Evolutionary conservation across 352 stramenopile genomes (phyloP).

Genomic region (Globisporangium heterothallicum): DNA sequence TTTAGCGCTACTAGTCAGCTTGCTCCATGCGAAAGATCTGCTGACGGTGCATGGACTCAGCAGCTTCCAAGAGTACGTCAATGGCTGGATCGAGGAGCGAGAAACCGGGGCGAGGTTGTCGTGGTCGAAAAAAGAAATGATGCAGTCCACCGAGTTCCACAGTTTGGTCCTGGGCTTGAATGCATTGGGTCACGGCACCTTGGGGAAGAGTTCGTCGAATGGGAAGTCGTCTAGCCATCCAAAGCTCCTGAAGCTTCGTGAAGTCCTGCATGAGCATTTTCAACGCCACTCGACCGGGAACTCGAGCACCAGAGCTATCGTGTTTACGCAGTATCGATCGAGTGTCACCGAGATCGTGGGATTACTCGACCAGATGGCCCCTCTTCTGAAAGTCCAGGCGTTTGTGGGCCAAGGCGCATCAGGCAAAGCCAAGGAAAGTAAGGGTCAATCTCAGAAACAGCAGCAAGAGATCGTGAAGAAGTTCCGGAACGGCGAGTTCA

Average conservation of each 20-base stretch:
- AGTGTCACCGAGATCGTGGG: slow-evolving; percentile 93
- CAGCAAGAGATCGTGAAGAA: slow-evolving; percentile 93
- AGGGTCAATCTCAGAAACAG: slow-evolving; percentile 91
- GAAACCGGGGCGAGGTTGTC: slow-evolving; percentile 37
- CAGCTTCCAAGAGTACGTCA: slow-evolving; percentile 69
- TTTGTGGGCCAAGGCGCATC: slow-evolving; percentile 93
- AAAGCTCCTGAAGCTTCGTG: slow-evolving; percentile 89
- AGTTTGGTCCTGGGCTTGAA: slow-evolving; percentile 44
- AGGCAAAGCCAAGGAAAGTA: slow-evolving; percentile 77
- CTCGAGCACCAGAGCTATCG: slow-evolving; percentile 92
- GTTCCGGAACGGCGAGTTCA: slow-evolving; percentile 85
- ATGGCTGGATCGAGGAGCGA: slow-evolving; percentile 51
- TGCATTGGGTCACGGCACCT: slow-evolving; percentile 15
- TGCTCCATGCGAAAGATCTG: slow-evolving; percentile 76
- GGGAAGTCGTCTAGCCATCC: slow-evolving; percentile 39
- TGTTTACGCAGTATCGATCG: slow-evolving; percentile 97
- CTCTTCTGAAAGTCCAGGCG: slow-evolving; percentile 83
- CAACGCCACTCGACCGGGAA: slow-evolving; percentile 50
- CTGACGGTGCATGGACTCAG: slow-evolving; percentile 69
- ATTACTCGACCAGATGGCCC: slow-evolving; percentile 55
- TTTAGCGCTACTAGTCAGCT: slow-evolving; percentile 61
- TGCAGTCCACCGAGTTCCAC: slow-evolving; percentile 70
- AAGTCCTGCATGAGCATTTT: slow-evolving; percentile 87
- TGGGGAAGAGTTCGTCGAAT: slow-evolving; percentile 8
- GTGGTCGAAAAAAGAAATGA: slow-evolving; percentile 79